Evolutionary conservation across 2,329 filamentous ascomycete genomes (phyloP).

Genomic region (Fonsecaea erecta): DNA sequence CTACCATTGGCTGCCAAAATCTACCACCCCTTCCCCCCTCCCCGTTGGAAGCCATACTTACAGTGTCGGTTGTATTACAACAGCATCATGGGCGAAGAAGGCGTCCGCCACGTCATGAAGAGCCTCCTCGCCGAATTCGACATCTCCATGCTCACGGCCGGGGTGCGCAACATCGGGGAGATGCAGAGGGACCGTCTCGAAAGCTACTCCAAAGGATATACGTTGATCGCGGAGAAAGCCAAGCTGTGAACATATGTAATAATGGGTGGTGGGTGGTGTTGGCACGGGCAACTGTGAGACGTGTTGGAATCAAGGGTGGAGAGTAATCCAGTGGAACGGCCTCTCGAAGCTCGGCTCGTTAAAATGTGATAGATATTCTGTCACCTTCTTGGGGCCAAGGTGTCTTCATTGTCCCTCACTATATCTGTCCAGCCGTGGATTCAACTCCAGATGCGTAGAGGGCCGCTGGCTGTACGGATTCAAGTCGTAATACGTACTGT

Average conservation of each 20-base stretch:
- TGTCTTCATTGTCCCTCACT: background rate
- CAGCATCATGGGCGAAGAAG: constrained; percentile 63
- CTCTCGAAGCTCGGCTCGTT: background rate
- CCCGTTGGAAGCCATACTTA: background rate
- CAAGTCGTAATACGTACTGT: background rate
- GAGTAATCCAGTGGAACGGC: background rate
- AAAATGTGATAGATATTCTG: background rate
- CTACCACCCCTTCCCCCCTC: background rate
- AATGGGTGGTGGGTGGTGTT: no score
- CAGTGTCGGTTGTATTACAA: background rate
- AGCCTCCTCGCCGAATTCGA: constrained; percentile 66
- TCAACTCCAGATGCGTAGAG: background rate
- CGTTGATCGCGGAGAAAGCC: constrained; percentile 45
- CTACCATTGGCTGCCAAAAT: no score
- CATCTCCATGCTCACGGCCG: constrained; percentile 64
- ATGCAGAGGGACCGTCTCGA: constrained; percentile 52
- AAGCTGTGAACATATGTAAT: constrained; percentile 35
- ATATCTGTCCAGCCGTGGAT: background rate
- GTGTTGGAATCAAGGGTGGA: background rate
- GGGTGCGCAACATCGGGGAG: constrained; percentile 58
- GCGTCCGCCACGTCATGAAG: constrained; percentile 66
- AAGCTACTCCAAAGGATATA: constrained; percentile 50
- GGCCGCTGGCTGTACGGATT: background rate
- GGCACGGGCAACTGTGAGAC: background rate
- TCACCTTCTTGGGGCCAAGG: no score